Evolutionary conservation across 371 early-diverging fungal genomes (phyloP), one percentile per base, ranked within the genome.

Genomic region (Apophysomyces variabilis): DNA sequence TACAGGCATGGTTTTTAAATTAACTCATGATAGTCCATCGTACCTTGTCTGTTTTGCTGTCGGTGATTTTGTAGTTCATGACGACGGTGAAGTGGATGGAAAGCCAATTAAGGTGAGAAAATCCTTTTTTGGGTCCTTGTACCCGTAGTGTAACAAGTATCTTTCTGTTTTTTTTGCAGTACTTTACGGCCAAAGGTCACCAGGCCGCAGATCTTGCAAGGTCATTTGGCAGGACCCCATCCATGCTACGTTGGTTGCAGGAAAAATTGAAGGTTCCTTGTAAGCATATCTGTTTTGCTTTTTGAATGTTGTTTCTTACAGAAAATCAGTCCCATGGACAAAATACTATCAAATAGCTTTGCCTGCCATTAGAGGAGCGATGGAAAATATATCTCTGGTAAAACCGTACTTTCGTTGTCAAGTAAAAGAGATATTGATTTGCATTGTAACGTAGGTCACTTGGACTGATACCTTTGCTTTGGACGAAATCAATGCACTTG

Each of bases 341-440:
- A 88, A 88, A 66, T 88, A 88, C 68, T 82, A 76, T 64, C 88
- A 87, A 64, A 72, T 80, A 37, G 63, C 70, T 41, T 61, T 79
- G 5, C 80, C 74, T 18, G 64, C 62, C 36, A 71, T 71, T 59
- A 62, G 76, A 21, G 84, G 84, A 38, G 88, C 88, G 39, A 88
- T 88, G 88, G 88, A 88, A 60, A 85, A 88, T 70, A 88, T 86
- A 37, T 76, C 77, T 14, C 61, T 86, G 68, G 84, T 75, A 60
- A 66, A 35, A 41, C 6, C 11, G 41, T 21, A 50, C 4, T 9
- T 4, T 50, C 7, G 9, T 18, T 21, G 9, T 21, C 54, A 50
- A 18, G n/a, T 26, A 26, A 26, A 26, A 26, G 8, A 8, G 0
- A 21, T 66, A 44, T 32, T 36, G 6, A 38, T 32, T 16, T 21